Percentiles rank a stretch among this genome's conserved stretches.
phyloP scores from a whole-genome alignment of 2,329 filamentous ascomycete species.

The Parafenestella ontariensis region DNA sequence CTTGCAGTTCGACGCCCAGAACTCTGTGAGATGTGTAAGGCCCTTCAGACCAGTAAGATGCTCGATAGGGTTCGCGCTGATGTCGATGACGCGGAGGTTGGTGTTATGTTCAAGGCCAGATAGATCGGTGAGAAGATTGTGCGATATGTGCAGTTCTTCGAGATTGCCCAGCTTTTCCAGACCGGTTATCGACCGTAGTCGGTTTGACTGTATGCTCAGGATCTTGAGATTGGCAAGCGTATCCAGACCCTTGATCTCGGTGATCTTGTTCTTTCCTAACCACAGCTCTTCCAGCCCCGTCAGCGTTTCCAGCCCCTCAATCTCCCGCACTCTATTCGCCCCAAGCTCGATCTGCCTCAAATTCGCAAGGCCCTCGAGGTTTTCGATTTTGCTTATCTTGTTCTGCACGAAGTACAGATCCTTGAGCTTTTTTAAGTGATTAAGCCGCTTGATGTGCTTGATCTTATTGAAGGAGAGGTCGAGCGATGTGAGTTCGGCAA shows the following conservation, averaged over 20 bases:
- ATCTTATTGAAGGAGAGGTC: conserved; percentile 99
- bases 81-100: conserved; percentile 77
- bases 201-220: conserved; percentile 94
- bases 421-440: conserved; percentile 76
- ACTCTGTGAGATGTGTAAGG: conserved; percentile 78
- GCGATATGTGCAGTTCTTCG: conserved; percentile 93
- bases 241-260: conserved; percentile 77
- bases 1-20: conserved; percentile 94
- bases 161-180: conserved; percentile 76
- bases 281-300: conserved; percentile 85
- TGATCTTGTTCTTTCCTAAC: conserved; percentile 97
- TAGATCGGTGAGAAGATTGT: conserved; percentile 85
- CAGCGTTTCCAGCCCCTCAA: conserved; percentile 82
- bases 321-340: conserved; percentile 88
- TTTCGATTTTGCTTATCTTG: conserved; percentile 88
- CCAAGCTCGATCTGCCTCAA: conserved; percentile 88
- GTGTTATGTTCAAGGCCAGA: conserved; percentile 65
- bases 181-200: conserved; percentile 78
- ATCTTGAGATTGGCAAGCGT: conserved; percentile 81
- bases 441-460: conserved; percentile 93
- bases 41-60: conserved; percentile 75
- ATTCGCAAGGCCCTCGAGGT: conserved; percentile 74
- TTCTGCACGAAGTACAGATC: conserved; percentile 95
- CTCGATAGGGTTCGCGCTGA: conserved; percentile 84
- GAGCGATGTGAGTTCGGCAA: conserved; percentile 77